A percentile compares a stretch with the other conserved stretches of the same genome.
Evolutionary conservation across 768 basidiomycete genomes (phyloP).

Genomic region (Lactifluus pinguis): DNA sequence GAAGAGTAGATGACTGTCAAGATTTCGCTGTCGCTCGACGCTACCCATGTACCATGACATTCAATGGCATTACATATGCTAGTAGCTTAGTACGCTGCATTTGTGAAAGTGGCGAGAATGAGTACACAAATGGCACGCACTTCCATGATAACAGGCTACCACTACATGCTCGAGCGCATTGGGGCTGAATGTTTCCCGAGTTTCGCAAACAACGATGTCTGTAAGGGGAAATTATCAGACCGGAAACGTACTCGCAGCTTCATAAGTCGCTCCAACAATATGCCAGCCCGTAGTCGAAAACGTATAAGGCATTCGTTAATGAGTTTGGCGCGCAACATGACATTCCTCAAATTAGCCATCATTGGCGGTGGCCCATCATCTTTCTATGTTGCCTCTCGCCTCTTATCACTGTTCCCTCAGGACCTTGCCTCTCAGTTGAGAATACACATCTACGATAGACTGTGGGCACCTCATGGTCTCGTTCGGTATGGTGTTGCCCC

Average conservation of each 20-base stretch:
- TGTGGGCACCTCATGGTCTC: too few species aligned
- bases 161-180: neutral
- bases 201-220: neutral
- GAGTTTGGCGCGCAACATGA: too few species aligned
- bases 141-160: neutral
- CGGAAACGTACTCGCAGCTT: slow-evolving; percentile 24
- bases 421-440: too few species aligned
- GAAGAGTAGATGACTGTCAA: slow-evolving; percentile 62
- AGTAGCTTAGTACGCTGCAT: neutral
- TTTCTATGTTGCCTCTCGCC: too few species aligned
- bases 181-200: too few species aligned
- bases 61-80: slow-evolving; percentile 23
- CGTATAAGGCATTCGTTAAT: too few species aligned
- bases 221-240: neutral
- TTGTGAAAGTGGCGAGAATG: neutral
- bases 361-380: too few species aligned
- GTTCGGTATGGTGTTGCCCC: too few species aligned
- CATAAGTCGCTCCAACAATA: slow-evolving; percentile 36
- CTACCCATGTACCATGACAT: slow-evolving; percentile 41
- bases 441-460: too few species aligned
- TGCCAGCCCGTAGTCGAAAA: slow-evolving; percentile 27
- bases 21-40: slow-evolving; percentile 32
- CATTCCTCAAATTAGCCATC: too few species aligned
- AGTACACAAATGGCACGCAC: neutral
- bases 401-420: too few species aligned